Base-by-base conservation (phyloP, 768 basidiomycete genomes). In the Pleurotus giganteus region DNA sequence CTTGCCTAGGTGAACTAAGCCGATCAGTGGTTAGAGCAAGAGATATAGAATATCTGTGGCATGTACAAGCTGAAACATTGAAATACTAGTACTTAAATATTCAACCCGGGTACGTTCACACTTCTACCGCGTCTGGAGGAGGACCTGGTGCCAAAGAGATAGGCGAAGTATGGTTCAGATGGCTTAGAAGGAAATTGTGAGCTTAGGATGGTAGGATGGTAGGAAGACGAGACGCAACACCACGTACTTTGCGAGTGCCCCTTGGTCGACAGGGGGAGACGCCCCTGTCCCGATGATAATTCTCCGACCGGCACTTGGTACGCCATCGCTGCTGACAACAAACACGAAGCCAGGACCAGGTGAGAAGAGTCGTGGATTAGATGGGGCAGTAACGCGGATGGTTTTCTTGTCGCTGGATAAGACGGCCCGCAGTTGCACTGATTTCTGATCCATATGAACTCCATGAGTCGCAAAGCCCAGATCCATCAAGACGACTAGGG, bases 381-480 rank as follows among this genome's bases (percentile, higher is more conserved):
- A 70, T 1, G 73, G 74, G 6, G 66, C 70, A 37, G 57, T 61
- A 29, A 74, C 66, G 1, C 65, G 68, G 13, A 76, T 62, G 2
- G 66, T 64, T 52, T 65, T 71, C 32, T 65, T 66, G 53, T 71
- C 60, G 4, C 52, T 55, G 12, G 71, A 66, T 1, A 75, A 61
- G 4, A 57, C 57, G 6, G 74, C 68, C 7, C 66, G 60, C 60
- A 76, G 69, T 53, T 71, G 69, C 1, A 75, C 71, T 1, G 73
- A 59, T 9, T 71, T 69, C 23, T 68, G 68, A 51, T 74, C 74
- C 23, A 74, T 72, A 50, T 74, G 73, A 57, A 74, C 69, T 0
- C 69, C 74, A 53, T 77, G 76, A 2, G 76, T 71, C 2, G 72
- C 71, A 58, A 76, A 76, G 0, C 75, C 74, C 13, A 75, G 66